Evolutionary conservation across 176 grass and related monocot species (phyloP).

Genomic region (Saccharum officinarum): DNA sequence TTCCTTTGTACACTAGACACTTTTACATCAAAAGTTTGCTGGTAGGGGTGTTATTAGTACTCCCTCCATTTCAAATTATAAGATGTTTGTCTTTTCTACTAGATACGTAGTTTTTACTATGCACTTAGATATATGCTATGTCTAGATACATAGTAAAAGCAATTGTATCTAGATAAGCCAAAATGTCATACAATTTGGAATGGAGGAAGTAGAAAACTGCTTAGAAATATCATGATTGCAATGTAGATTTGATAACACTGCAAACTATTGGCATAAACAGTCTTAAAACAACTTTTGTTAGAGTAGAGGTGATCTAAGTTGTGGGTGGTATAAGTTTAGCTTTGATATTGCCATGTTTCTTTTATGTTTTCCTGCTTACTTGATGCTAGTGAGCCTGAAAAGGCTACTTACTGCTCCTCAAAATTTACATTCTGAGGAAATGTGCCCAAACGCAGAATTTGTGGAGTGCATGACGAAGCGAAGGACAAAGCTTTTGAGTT

Average conservation of each 20-base stretch:
- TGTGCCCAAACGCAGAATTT: constrained; percentile 54
- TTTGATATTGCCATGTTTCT: not conserved
- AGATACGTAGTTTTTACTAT: too few species aligned
- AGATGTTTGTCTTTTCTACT: too few species aligned
- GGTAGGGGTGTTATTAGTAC: not conserved
- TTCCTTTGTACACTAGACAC: not conserved
- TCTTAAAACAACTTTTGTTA: not conserved
- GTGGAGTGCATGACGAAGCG: constrained; percentile 86
- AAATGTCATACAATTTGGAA: too few species aligned
- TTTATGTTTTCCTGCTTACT: not conserved
- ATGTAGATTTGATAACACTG: not conserved
- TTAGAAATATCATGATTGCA: not conserved
- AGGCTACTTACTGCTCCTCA: not conserved
- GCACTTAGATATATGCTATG: too few species aligned
- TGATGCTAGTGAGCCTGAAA: constrained; percentile 3
- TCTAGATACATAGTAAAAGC: too few species aligned
- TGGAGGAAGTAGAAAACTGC: too few species aligned
- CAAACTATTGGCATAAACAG: not conserved
- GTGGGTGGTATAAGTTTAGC: constrained; percentile 1
- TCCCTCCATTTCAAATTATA: too few species aligned
- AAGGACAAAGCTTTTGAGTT: constrained; percentile 89
- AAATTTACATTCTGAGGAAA: not conserved
- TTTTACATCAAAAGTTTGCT: not conserved
- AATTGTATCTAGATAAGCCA: too few species aligned
- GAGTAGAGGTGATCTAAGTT: not conserved